Conservation (phyloP, 1,284 basidiomycete species). For the Tilletia caries region DNA sequence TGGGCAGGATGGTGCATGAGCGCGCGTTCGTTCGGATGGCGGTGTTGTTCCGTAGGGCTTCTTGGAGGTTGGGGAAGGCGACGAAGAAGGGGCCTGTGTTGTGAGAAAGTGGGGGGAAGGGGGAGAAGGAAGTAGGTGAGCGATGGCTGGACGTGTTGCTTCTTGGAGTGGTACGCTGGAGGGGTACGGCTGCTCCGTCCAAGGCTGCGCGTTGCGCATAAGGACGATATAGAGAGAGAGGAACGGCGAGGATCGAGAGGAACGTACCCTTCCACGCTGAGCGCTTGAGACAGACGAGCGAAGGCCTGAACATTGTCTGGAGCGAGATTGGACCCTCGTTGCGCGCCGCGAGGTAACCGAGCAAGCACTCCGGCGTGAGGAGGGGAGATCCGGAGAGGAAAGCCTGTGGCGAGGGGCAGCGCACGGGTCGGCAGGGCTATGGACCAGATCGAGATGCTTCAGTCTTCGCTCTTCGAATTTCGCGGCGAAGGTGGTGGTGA, state of each 20-base stretch:
- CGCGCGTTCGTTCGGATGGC: conserved; percentile 86
- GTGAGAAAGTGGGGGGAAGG: not conserved
- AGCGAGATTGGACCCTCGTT: too few relatives aligned
- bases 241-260: too few relatives aligned
- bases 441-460: too few relatives aligned
- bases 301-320: not conserved
- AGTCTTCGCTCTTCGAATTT: too few relatives aligned
- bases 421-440: too few relatives aligned
- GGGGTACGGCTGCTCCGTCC: too few relatives aligned
- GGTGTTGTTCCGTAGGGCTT: conserved; percentile 76
- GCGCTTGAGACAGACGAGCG: conserved; percentile 16
- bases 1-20: conserved; percentile 87
- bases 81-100: conserved; percentile 84
- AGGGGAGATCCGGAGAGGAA: too few relatives aligned
- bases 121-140: not conserved
- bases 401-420: too few relatives aligned
- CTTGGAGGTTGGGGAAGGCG: conserved; percentile 81
- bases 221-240: not conserved
- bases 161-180: too few relatives aligned
- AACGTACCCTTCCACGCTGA: conserved; percentile 49
- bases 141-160: not conserved
- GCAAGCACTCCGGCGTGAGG: too few relatives aligned
- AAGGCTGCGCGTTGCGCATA: not conserved
- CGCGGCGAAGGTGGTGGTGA: too few relatives aligned
- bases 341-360: too few relatives aligned